Percentiles rank a stretch among this genome's conserved stretches.
phyloP scores from a whole-genome alignment of 352 stramenopile genomes.

The Salisapilia sapeloensis region DNA sequence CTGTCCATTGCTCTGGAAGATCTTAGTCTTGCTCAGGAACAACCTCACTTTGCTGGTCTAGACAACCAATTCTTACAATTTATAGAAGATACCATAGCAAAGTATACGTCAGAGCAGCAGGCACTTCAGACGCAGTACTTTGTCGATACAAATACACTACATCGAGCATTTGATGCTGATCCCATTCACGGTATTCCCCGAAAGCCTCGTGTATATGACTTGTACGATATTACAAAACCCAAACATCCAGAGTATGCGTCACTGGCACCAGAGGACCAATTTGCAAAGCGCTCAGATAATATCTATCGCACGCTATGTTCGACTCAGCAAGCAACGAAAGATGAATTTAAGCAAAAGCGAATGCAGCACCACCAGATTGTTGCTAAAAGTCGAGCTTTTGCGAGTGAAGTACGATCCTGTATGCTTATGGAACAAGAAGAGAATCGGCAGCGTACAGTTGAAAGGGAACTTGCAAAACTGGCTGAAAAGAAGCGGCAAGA shows the following conservation, averaged over 20 bases:
- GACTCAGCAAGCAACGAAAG: slow-evolving; percentile 1
- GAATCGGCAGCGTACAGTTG: slow-evolving; percentile 24
- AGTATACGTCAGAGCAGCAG: slow-evolving; percentile 14
- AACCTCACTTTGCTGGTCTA: slow-evolving; percentile 5
- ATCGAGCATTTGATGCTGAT: slow-evolving; percentile 30
- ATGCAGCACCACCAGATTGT: slow-evolving; percentile 7
- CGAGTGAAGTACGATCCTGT: slow-evolving; percentile 37
- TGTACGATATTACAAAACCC: slow-evolving; percentile 6
- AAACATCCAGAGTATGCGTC: slow-evolving; percentile 1
- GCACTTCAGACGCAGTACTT: slow-evolving; percentile 22
- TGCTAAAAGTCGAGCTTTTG: slow-evolving; percentile 22
- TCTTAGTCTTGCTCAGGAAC: slow-evolving; percentile 11
- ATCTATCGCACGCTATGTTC: slow-evolving; percentile 3
- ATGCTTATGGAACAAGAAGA: slow-evolving; percentile 49
- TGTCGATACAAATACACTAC: slow-evolving; percentile 25
- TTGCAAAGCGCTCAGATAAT: slow-evolving; percentile 9
- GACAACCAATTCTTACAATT: slow-evolving; percentile 4
- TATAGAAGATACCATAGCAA: slow-evolving; percentile 4
- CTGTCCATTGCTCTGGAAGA: slow-evolving; percentile 22
- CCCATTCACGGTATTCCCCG: slow-evolving; percentile 14
- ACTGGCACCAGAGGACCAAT: slow-evolving; percentile 17
- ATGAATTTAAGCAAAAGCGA: slow-evolving; percentile 7
- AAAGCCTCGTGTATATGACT: slow-evolving; percentile 19
- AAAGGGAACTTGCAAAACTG: slow-evolving; percentile 20
- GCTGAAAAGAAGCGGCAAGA: slow-evolving; percentile 16